Conservation (phyloP, 1,284 basidiomycete species). For the Ceratobasidium sp. region DNA sequence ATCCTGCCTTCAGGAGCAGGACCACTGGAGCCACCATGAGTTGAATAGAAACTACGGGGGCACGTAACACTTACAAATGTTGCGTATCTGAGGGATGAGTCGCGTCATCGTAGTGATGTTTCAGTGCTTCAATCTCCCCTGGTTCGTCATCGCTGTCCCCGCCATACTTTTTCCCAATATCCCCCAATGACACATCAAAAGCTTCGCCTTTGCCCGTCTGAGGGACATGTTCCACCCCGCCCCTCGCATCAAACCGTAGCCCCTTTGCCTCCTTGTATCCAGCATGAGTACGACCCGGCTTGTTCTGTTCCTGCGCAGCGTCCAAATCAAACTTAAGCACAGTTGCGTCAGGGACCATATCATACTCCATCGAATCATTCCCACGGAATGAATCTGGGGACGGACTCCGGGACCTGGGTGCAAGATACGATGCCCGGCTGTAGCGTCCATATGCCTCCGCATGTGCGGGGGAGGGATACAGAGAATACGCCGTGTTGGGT, state of each 20-base stretch:
- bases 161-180: slow-evolving; percentile 24
- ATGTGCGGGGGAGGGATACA: slow-evolving; percentile 38
- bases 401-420: slow-evolving; percentile 30
- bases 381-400: slow-evolving; percentile 34
- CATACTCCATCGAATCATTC: slow-evolving; percentile 40
- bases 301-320: slow-evolving; percentile 10
- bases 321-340: slow-evolving; percentile 38
- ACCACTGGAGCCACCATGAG: slow-evolving; percentile 55
- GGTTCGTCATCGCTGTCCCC: slow-evolving; percentile 32
- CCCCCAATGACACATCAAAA: slow-evolving; percentile 28
- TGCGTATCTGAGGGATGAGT: slow-evolving; percentile 34
- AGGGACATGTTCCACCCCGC: slow-evolving; percentile 31
- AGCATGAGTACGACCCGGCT: background rate
- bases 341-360: slow-evolving; percentile 39
- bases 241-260: slow-evolving; percentile 20
- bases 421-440: slow-evolving; percentile 30
- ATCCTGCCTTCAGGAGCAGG: slow-evolving; percentile 85
- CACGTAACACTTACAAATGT: slow-evolving; percentile 25
- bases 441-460: slow-evolving; percentile 40
- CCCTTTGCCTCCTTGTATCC: slow-evolving; percentile 34
- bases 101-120: slow-evolving; percentile 36
- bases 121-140: slow-evolving; percentile 35
- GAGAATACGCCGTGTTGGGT: slow-evolving; percentile 24
- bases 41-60: background rate
- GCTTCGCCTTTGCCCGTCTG: slow-evolving; percentile 3